Base-by-base conservation (phyloP, 129 eudicot species). In the Escallonia rubra region DNA sequence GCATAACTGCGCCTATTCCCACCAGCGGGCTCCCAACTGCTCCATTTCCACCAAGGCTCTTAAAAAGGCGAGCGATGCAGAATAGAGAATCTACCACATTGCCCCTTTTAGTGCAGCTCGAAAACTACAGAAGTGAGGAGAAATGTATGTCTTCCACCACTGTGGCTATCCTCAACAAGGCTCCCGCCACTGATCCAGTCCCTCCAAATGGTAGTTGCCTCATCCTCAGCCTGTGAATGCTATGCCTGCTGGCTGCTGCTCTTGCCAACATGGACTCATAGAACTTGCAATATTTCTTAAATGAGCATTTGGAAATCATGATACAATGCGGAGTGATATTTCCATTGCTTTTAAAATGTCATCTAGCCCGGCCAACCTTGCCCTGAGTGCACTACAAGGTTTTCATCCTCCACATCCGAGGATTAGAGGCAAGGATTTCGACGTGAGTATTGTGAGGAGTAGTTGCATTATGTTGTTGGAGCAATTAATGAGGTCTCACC, bases 361-460 rank as follows among this genome's bases (percentile, higher is more conserved):
- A 44, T 64, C 71, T 5, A 69, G 68, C 48, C 70, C 65, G 10
- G 74, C 75, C 13, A 61, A 63, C 23, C 70, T 76, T 40, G 71
- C 63, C 49, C 63, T 76, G 74, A 75, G 54, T 2, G 71, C 71
- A 2, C n/a, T 67, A 34, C 63, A 47, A 6, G 60, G 61, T 23
- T 54, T 49, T 67, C 14, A 15, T 55, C 1, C 34, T 23, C 34
- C 34, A 23, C 1, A 23, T 23, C 34, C 34, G 34, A 23, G 34
- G 34, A 23, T 23, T 23, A 23, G 34, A 23, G 34, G 34, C 34
- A 23, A 23, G 34, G 34, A 23, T 23, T 23, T 23, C 34, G 34
- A 23, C 0, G 34, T 23, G 1, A 23, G 34, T 23, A 23, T 23
- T 23, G 34, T 23, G 34, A 23, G 1, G 34, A 23, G 34, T 23